phyloP scores from a whole-genome alignment of 2,329 filamentous ascomycete genomes.

The Colletotrichum graminicola region DNA sequence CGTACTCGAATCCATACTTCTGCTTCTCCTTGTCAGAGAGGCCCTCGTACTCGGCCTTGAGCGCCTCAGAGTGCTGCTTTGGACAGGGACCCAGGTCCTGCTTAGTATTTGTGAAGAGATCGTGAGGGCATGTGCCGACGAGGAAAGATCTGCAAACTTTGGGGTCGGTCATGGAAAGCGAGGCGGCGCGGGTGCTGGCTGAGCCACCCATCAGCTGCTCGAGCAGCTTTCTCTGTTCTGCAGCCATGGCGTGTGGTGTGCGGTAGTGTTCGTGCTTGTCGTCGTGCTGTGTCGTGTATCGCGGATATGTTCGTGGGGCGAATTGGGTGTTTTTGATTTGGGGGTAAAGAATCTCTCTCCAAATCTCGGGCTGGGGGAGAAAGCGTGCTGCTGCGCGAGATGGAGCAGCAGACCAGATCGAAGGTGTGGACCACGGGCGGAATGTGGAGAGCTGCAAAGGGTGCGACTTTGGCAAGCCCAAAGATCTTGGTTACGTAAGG shows the following conservation, averaged over 20 bases:
- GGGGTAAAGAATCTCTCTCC: slow-evolving; percentile 4
- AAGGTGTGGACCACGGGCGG: slow-evolving; percentile 26
- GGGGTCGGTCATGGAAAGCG: slow-evolving; percentile 86
- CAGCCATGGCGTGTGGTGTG: slow-evolving; percentile 74
- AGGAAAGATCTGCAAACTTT: slow-evolving; percentile 44
- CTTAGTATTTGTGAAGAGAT: slow-evolving; percentile 99
- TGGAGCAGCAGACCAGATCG: slow-evolving; percentile 3
- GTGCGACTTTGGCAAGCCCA: slow-evolving; percentile 1
- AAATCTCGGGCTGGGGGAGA: slow-evolving; percentile 18
- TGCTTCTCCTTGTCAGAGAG: slow-evolving; percentile 78
- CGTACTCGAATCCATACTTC: slow-evolving; percentile 91
- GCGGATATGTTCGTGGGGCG: not conserved
- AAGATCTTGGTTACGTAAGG: slow-evolving; percentile 32
- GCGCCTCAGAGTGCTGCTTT: slow-evolving; percentile 86
- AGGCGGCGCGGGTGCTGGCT: slow-evolving; percentile 78
- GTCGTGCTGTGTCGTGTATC: slow-evolving; percentile 18
- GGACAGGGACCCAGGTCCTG: slow-evolving; percentile 93
- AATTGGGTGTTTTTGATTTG: not conserved
- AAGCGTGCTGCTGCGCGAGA: slow-evolving; percentile 38
- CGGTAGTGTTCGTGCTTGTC: not conserved
- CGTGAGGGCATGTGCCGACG: slow-evolving; percentile 54
- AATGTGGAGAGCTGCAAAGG: slow-evolving; percentile 36
- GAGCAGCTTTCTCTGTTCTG: slow-evolving; percentile 97
- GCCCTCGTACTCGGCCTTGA: slow-evolving; percentile 89
- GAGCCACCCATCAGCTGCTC: slow-evolving; percentile 94